Conservation (phyloP, 2,329 filamentous ascomycete species). For the Aspergillus luchuensis region DNA sequence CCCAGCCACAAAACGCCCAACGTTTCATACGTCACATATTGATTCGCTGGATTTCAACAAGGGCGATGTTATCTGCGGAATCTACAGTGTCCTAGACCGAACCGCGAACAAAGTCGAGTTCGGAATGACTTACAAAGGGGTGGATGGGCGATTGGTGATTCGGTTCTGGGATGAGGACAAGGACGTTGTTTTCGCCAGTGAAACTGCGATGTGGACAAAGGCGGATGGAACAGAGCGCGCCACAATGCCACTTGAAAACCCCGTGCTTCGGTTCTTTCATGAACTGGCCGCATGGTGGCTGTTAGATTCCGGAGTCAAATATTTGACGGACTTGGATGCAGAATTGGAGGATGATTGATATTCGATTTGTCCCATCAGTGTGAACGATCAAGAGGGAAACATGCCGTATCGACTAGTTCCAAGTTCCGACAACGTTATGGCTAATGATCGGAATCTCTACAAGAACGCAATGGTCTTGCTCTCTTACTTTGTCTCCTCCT, state of each 20-base stretch:
- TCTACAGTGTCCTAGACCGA: constrained; percentile 33
- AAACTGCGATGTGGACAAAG: constrained; percentile 36
- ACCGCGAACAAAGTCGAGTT: constrained; percentile 34
- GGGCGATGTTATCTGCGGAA: constrained; percentile 37
- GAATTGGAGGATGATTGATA: background rate
- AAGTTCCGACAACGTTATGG: background rate
- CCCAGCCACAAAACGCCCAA: constrained; percentile 20
- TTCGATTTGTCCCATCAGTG: background rate
- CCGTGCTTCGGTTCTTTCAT: constrained; percentile 33
- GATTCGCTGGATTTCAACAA: constrained; percentile 29
- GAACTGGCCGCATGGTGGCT: constrained; percentile 41
- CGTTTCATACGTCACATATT: constrained; percentile 31
- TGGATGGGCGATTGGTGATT: constrained; percentile 29
- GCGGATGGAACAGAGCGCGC: constrained; percentile 9
- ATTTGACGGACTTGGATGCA: constrained; percentile 29
- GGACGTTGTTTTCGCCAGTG: constrained; percentile 28
- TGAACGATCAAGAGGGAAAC: background rate
- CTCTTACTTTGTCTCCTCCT: no score
- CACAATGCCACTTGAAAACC: constrained; percentile 34
- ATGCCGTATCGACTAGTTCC: background rate
- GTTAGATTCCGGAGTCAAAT: constrained; percentile 36
- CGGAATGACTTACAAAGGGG: constrained; percentile 26
- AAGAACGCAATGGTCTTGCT: no score
- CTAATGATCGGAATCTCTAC: no score
- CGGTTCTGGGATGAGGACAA: constrained; percentile 22